These are phyloP conservation scores for Pleochaeta shiraiana DNA, from an alignment of 2,329 filamentous ascomycete genomes.

Conservation along the genomic window DNA sequence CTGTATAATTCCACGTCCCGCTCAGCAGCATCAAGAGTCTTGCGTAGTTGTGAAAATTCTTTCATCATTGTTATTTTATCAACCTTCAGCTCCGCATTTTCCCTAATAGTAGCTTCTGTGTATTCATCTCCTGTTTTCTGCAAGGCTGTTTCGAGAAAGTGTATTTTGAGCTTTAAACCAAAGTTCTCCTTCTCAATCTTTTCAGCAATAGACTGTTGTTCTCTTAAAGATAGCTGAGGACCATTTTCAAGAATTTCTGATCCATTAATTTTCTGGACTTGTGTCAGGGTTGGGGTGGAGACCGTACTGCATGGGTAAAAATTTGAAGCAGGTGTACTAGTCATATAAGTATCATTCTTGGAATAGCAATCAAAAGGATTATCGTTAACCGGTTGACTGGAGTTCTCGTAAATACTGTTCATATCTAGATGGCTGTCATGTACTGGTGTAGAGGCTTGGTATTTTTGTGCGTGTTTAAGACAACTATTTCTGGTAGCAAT, in stretches of 20 bases:
- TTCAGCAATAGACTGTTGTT: conserved; percentile 91
- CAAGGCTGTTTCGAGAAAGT: conserved; percentile 83
- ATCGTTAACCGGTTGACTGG: conserved; percentile 53
- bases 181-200: conserved; percentile 98
- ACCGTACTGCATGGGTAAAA: conserved; percentile 59
- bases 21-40: conserved; percentile 62
- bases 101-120: conserved; percentile 70
- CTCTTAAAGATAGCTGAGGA: conserved; percentile 74
- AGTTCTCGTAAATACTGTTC: conserved; percentile 43
- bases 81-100: conserved; percentile 93
- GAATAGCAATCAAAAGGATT: conserved; percentile 48
- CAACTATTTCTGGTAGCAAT: conserved; percentile 51
- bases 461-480: conserved; percentile 41
- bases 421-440: conserved; percentile 35
- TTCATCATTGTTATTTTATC: conserved; percentile 75
- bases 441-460: conserved; percentile 45
- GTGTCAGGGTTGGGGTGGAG: conserved; percentile 57
- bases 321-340: conserved; percentile 54
- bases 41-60: conserved; percentile 71
- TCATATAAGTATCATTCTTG: conserved; percentile 37
- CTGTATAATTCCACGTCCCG: conserved; percentile 69
- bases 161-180: conserved; percentile 86
- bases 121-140: conserved; percentile 74
- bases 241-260: conserved; percentile 59
- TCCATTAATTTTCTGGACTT: conserved; percentile 38